Evolutionary conservation across 441 rosid species (phyloP).

Genomic region (Gossypium schwendimanii): DNA sequence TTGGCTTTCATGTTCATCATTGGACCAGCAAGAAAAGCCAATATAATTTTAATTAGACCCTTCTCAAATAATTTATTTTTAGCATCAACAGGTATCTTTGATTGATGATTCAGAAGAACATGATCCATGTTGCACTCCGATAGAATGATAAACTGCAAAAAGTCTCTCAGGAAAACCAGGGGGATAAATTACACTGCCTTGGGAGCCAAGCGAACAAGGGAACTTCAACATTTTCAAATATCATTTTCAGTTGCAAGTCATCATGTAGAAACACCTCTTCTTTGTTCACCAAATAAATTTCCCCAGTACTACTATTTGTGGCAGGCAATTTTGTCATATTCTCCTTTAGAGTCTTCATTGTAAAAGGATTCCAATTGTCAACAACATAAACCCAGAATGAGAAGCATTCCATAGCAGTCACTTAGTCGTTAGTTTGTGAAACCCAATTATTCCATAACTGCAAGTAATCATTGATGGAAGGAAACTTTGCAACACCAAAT

Average conservation of each 20-base stretch:
- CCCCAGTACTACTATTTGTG: neutral
- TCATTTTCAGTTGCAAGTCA: neutral
- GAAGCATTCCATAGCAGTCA: conserved; percentile 11
- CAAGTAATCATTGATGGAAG: neutral
- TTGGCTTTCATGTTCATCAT: neutral
- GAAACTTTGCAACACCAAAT: neutral
- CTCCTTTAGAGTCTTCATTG: neutral
- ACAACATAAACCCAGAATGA: conserved; percentile 7
- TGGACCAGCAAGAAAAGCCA: conserved; percentile 8
- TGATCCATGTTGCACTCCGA: neutral
- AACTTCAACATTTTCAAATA: conserved; percentile 8
- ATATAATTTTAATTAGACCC: conserved; percentile 10
- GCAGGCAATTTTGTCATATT: neutral
- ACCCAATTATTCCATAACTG: neutral
- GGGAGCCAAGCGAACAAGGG: neutral
- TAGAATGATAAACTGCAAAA: neutral
- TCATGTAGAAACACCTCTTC: conserved; percentile 13
- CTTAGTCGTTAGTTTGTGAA: neutral
- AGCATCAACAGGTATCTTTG: neutral
- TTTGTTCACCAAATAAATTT: conserved; percentile 10
- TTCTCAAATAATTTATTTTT: conserved; percentile 3
- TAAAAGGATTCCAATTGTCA: neutral
- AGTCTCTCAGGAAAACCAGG: neutral
- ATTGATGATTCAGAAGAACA: neutral
- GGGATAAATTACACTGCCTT: neutral